phyloP scores from a whole-genome alignment of 2,329 filamentous ascomycete genomes.

The Dothideomycetes sp. region DNA sequence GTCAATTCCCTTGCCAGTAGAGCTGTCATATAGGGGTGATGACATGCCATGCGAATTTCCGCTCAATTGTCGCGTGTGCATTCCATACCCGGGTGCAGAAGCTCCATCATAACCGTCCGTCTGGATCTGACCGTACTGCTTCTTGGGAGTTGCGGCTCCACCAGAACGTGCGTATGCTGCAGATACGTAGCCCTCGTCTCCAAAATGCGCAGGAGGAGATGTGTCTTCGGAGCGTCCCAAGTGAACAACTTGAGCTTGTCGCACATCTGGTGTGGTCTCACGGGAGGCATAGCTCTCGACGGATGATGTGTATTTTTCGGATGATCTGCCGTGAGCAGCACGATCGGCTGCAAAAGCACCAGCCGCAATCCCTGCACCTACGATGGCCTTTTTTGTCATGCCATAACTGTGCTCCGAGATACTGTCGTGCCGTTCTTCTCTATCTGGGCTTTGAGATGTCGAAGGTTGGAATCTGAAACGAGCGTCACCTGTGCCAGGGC shows the following conservation, averaged over 20 bases:
- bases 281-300: conserved; percentile 13
- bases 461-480: neutral
- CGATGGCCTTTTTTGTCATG: conserved; percentile 1
- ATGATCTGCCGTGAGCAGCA: neutral
- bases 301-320: conserved; percentile 3
- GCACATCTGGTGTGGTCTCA: conserved; percentile 10
- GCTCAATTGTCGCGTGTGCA: conserved; percentile 61
- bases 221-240: conserved; percentile 6
- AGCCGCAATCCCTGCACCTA: conserved; percentile 13
- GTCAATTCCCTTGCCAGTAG: conserved; percentile 80
- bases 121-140: neutral
- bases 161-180: conserved; percentile 16
- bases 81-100: conserved; percentile 41
- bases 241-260: conserved; percentile 11
- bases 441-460: conserved; percentile 4
- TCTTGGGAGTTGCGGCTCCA: conserved; percentile 9
- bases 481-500: neutral
- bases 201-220: conserved; percentile 11
- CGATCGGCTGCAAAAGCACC: conserved; percentile 9
- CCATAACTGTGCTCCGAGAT: conserved; percentile 8
- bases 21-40: conserved; percentile 81
- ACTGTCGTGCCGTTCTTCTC: conserved; percentile 6
- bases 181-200: conserved; percentile 17
- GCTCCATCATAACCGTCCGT: conserved; percentile 31
- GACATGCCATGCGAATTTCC: conserved; percentile 87